Evolutionary conservation across 23 red algal genomes (phyloP), one percentile per base, ranked within the genome.

Genomic region (Gracilaria gracilis): DNA sequence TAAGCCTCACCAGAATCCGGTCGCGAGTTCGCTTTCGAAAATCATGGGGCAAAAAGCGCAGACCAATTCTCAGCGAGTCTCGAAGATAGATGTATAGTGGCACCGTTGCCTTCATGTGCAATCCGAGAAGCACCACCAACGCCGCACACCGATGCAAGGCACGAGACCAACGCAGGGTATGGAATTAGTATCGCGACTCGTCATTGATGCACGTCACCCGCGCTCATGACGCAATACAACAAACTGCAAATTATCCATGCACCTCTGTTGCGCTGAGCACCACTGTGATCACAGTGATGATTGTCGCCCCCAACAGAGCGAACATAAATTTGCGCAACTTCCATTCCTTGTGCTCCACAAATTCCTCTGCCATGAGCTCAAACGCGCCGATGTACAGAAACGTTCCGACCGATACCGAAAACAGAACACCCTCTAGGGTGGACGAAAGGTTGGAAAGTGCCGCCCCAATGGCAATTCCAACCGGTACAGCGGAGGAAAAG

Each of bases 361-460:
- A 79, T 0, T 47, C 86, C 17, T 78, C 89, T 1, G 77, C 80
- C 65, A 84, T 76, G 14, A 62, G 20, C 27, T 84, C 89, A 35
- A 73, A 83, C 17, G 32, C 89, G 20, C 89, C 89, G 69, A 93
- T 44, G 89, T 93, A 93, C 20, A 93, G 36, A 27, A 85, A 85
- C 29, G 67, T 74, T 34, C 80, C 89, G 19, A 80, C 89, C 9
- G 66, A 73, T 24, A 93, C 11, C 19, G 89, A 15, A 25, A 85
- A 83, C 23, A 93, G 80, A 17, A 85, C 69, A 0, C 61, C 89
- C 62, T 78, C 80, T 31, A 93, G 67, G 39, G 37, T 57, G 28
- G 66, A 34, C 19, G 79, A 61, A 35, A 85, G 29, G 32, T 24
- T 24, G 14, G 55, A 40, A 20, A 93, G 61, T 0, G 27, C 66